Conservation (phyloP, 805 yeast genomes). For the Metschnikowia arizonensis region DNA sequence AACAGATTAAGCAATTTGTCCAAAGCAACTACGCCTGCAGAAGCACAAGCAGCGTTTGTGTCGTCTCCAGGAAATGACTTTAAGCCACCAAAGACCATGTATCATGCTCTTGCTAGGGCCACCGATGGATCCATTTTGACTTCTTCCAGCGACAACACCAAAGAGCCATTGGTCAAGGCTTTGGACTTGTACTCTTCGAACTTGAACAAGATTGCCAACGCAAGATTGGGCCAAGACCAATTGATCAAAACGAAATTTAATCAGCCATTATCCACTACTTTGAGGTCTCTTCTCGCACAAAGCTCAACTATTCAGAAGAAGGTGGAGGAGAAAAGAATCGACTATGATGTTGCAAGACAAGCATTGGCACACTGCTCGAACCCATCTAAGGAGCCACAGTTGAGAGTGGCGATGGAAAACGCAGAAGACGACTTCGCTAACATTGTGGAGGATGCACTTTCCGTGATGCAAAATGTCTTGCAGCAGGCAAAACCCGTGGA, state of each 20-base stretch:
- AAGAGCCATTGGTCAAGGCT: conserved; percentile 55
- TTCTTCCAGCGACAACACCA: conserved; percentile 35
- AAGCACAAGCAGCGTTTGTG: conserved; percentile 69
- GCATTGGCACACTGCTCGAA: conserved; percentile 38
- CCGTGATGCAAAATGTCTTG: conserved; percentile 75
- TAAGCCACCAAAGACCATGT: conserved; percentile 72
- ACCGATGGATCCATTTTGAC: conserved; percentile 50
- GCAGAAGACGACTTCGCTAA: conserved; percentile 89
- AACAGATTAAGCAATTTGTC: conserved; percentile 63
- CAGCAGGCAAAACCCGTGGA: conserved; percentile 65
- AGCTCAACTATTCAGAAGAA: conserved; percentile 66
- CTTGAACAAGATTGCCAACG: conserved; percentile 74
- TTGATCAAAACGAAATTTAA: conserved; percentile 67
- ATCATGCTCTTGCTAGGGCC: conserved; percentile 78
- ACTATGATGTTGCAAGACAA: conserved; percentile 72
- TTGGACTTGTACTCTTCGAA: conserved; percentile 64
- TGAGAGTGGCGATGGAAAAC: conserved; percentile 72
- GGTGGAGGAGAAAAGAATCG: conserved; percentile 74
- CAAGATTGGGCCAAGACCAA: conserved; percentile 78
- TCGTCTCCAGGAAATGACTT: conserved; percentile 40
- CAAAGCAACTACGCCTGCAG: conserved; percentile 71
- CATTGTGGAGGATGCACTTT: conserved; percentile 82
- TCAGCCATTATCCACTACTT: conserved; percentile 56
- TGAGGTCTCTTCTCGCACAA: conserved; percentile 55
- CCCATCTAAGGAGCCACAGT: conserved; percentile 59